These are phyloP conservation scores for Trichomonas gallinae DNA, from an alignment of 208 protist species.

Conservation along the genomic window DNA sequence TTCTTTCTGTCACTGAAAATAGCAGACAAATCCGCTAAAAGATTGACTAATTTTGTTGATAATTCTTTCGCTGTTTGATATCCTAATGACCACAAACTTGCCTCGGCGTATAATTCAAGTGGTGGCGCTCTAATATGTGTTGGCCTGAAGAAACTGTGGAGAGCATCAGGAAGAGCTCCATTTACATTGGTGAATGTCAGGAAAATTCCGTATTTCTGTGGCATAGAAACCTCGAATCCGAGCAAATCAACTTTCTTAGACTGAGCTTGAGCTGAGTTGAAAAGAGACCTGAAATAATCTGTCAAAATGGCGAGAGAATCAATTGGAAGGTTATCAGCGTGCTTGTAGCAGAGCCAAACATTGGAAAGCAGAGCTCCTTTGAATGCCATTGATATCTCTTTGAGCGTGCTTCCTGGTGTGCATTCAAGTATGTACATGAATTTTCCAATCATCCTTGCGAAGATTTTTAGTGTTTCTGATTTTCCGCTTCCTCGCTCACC, in stretches of 20 bases:
- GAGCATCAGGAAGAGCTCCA: constrained; percentile 87
- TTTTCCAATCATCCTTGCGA: constrained; percentile 48
- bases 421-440: constrained; percentile 59
- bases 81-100: constrained; percentile 83
- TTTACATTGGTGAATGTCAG: constrained; percentile 93
- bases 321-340: constrained; percentile 94
- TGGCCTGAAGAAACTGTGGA: constrained; percentile 80
- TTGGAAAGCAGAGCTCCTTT: constrained; percentile 77
- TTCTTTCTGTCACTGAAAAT: constrained; percentile 67
- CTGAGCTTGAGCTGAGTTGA: constrained; percentile 62
- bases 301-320: constrained; percentile 90
- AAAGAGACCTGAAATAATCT: constrained; percentile 79
- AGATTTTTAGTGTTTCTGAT: constrained; percentile 55
- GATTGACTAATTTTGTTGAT: constrained; percentile 83
- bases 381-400: constrained; percentile 83
- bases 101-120: constrained; percentile 85
- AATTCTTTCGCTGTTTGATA: constrained; percentile 76
- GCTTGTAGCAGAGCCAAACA: constrained; percentile 86
- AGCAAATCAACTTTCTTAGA: constrained; percentile 72
- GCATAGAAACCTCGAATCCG: constrained; percentile 71
- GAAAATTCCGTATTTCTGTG: constrained; percentile 76
- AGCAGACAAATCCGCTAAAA: constrained; percentile 89
- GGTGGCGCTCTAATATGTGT: constrained; percentile 90
- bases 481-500: constrained; percentile 56
- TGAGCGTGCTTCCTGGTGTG: constrained; percentile 45